phyloP scores from a whole-genome alignment of 805 yeast species.

The Starmerella powellii region DNA sequence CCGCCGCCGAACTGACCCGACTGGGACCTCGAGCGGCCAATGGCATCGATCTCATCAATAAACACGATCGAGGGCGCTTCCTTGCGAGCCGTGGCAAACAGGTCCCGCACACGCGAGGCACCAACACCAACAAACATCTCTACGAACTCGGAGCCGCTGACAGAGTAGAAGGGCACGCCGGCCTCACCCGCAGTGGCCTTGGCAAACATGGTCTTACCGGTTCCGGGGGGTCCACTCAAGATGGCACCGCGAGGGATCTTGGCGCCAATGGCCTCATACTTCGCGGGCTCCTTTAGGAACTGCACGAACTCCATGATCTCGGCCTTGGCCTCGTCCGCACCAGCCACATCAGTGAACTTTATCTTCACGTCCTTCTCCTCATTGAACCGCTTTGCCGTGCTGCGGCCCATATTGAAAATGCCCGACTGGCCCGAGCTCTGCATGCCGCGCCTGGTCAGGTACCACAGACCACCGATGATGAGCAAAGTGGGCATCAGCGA shows the following conservation, averaged over 20 bases:
- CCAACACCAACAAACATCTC: slow-evolving; percentile 99
- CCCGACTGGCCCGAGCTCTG: slow-evolving; percentile 68
- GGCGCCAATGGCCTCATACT: slow-evolving; percentile 89
- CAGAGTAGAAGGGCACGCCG: slow-evolving; percentile 90
- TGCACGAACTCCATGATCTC: slow-evolving; percentile 97
- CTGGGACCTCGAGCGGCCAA: slow-evolving; percentile 76
- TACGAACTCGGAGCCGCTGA: slow-evolving; percentile 93
- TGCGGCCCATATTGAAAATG: slow-evolving; percentile 71
- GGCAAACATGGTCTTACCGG: slow-evolving; percentile 94
- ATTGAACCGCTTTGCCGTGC: slow-evolving; percentile 82
- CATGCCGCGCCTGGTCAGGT: slow-evolving; percentile 55
- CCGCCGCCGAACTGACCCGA: slow-evolving; percentile 46
- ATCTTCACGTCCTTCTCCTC: slow-evolving; percentile 83
- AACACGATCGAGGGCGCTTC: slow-evolving; percentile 93
- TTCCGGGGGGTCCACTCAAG: slow-evolving; percentile 96
- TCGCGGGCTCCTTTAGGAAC: slow-evolving; percentile 78
- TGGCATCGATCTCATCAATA: slow-evolving; percentile 98
- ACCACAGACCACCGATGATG: slow-evolving; percentile 79
- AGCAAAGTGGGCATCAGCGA: slow-evolving; percentile 82
- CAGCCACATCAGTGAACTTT: slow-evolving; percentile 90
- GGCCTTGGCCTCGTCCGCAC: slow-evolving; percentile 91
- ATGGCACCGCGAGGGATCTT: slow-evolving; percentile 98
- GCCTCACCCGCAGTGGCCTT: slow-evolving; percentile 99
- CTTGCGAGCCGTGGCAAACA: slow-evolving; percentile 82
- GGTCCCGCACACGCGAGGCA: slow-evolving; percentile 93